A percentile compares a stretch with the other conserved stretches of the same genome.
These are phyloP conservation scores for Hypoxylon sp. DNA, from an alignment of 2,329 filamentous ascomycete species.

Conservation along the genomic window DNA sequence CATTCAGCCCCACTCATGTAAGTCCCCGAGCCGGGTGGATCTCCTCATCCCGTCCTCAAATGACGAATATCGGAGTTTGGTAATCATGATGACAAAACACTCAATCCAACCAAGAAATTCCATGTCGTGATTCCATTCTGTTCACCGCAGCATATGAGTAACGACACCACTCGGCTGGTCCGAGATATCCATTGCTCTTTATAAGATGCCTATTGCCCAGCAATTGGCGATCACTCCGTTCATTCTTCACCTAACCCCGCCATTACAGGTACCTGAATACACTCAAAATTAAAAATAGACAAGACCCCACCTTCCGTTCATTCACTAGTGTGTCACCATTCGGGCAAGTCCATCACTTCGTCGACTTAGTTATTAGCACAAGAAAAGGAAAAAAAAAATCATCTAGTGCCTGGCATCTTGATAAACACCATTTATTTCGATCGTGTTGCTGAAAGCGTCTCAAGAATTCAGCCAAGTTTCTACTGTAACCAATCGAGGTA, in stretches of 20 bases:
- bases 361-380: background rate
- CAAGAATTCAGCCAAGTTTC: background rate
- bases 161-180: conserved; percentile 3
- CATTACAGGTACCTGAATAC: too few species aligned
- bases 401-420: background rate
- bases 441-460: background rate
- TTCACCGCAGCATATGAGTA: conserved; percentile 1
- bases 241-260: conserved; percentile 7
- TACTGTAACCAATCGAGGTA: conserved; percentile 7
- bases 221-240: background rate
- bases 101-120: conserved; percentile 13
- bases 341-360: background rate
- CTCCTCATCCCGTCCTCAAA: conserved; percentile 44
- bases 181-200: conserved; percentile 2
- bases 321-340: conserved; percentile 8
- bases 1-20: conserved; percentile 23
- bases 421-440: background rate
- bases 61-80: conserved; percentile 42
- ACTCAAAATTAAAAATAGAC: conserved; percentile 16
- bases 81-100: conserved; percentile 38
- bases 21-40: conserved; percentile 33
- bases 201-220: conserved; percentile 10
- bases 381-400: conserved; percentile 18
- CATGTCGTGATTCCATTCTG: conserved; percentile 12
- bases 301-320: conserved; percentile 16